Evolutionary conservation across 2,329 filamentous ascomycete genomes (phyloP).

Genomic region (Trichoderma sp.): DNA sequence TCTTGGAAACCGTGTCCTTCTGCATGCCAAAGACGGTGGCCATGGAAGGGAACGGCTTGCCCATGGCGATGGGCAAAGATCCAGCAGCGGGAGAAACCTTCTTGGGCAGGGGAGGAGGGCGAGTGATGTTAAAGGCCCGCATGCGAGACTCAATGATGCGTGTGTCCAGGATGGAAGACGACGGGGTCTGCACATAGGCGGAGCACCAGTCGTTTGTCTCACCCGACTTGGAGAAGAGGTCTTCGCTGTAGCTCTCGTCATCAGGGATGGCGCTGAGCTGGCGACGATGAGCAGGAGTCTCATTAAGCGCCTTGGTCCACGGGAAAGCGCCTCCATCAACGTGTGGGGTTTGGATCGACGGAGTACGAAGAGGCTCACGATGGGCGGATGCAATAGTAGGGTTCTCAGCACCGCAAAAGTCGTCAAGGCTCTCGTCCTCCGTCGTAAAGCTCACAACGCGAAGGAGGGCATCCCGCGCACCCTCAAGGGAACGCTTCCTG

Average conservation of each 20-base stretch:
- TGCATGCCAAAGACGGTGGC: constrained; percentile 78
- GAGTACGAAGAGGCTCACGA: constrained; percentile 92
- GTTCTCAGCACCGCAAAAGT: constrained; percentile 85
- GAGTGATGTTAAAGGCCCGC: constrained; percentile 66
- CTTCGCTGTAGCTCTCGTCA: constrained; percentile 77
- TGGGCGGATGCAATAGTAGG: constrained; percentile 80
- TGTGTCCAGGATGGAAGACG: constrained; percentile 82
- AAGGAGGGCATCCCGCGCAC: constrained; percentile 74
- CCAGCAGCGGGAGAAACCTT: constrained; percentile 63
- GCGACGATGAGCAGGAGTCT: constrained; percentile 62
- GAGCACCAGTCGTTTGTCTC: constrained; percentile 77
- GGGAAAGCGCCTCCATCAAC: constrained; percentile 84
- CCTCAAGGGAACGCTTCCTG: constrained; percentile 78
- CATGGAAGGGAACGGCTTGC: constrained; percentile 73
- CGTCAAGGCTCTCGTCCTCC: constrained; percentile 85
- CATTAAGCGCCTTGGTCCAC: constrained; percentile 88
- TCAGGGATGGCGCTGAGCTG: constrained; percentile 87
- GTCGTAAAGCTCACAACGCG: constrained; percentile 90
- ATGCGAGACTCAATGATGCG: constrained; percentile 78
- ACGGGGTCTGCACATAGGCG: constrained; percentile 73
- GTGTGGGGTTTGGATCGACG: constrained; percentile 86
- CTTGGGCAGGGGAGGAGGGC: constrained; percentile 38
- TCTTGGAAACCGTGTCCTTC: constrained; percentile 85
- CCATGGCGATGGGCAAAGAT: constrained; percentile 77
- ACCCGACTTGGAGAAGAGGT: constrained; percentile 80